Evolutionary conservation across 148 eudicot species (phyloP).

Genomic region (Cornus controversa): DNA sequence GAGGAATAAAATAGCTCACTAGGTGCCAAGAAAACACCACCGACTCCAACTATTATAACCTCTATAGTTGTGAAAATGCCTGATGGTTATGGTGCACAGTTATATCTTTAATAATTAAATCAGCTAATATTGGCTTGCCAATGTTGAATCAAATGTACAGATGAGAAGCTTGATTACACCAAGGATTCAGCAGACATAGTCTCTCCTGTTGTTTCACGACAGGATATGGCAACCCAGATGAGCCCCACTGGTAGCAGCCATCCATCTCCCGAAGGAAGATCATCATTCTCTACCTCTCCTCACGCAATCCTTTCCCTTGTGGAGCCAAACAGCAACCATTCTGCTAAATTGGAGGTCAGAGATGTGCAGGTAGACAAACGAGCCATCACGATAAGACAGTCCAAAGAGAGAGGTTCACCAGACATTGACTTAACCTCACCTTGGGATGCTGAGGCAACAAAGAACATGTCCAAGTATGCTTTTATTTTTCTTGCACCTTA

Average conservation of each 20-base stretch:
- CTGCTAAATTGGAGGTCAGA: conserved; percentile 46
- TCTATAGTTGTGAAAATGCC: background rate
- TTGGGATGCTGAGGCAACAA: conserved; percentile 37
- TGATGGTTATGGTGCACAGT: conserved; percentile 6
- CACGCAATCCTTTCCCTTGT: conserved; percentile 18
- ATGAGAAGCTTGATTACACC: conserved; percentile 33
- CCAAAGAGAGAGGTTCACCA: conserved; percentile 22
- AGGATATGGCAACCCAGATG: conserved; percentile 96
- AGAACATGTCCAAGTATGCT: conserved; percentile 45
- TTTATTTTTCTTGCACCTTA: background rate
- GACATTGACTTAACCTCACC: conserved; percentile 23
- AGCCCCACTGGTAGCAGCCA: conserved; percentile 44
- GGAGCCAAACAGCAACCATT: background rate
- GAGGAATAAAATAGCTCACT: too few species aligned
- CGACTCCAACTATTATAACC: background rate
- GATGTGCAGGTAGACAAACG: conserved; percentile 87
- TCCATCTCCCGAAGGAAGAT: conserved; percentile 40
- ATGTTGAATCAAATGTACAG: conserved; percentile 26
- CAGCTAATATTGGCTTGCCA: conserved; percentile 2
- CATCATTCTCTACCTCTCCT: conserved; percentile 40
- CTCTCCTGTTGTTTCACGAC: conserved; percentile 38
- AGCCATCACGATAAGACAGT: conserved; percentile 27
- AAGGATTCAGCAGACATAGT: conserved; percentile 27
- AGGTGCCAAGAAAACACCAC: background rate
- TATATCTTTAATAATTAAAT: too few species aligned